A percentile compares a stretch with the other conserved stretches of the same genome.
phyloP scores from a whole-genome alignment of 73 alveolate genomes.

The Breviolum minutum region DNA sequence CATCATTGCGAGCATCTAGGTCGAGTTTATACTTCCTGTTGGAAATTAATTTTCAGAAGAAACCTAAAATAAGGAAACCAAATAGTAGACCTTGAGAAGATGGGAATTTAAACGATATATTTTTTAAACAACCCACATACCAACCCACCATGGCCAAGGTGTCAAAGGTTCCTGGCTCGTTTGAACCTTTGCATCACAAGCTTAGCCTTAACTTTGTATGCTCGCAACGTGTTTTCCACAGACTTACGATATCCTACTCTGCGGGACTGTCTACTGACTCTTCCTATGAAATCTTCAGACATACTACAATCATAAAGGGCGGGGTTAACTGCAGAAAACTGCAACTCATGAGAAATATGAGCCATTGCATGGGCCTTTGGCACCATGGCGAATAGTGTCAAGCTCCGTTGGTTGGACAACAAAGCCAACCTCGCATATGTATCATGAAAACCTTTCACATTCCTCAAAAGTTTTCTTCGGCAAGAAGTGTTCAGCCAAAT shows the following conservation, averaged over 20 bases:
- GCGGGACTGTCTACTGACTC: background rate
- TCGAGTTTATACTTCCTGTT: too few relatives aligned
- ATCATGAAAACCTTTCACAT: background rate
- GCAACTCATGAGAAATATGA: background rate
- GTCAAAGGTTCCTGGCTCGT: background rate
- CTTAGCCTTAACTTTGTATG: background rate
- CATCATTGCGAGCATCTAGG: too few relatives aligned
- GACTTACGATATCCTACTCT: background rate
- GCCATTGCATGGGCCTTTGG: background rate
- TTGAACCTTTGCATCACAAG: background rate
- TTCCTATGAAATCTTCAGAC: conserved; percentile 4
- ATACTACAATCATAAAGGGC: background rate
- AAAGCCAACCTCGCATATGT: background rate
- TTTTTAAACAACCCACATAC: too few relatives aligned
- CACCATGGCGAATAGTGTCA: conserved; percentile 5
- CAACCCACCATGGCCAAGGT: too few relatives aligned
- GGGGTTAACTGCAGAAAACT: background rate
- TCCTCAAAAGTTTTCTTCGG: background rate
- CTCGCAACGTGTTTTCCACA: background rate
- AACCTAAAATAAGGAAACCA: too few relatives aligned
- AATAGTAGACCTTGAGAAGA: too few relatives aligned
- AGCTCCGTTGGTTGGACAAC: background rate
- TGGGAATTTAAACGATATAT: too few relatives aligned
- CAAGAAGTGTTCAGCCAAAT: background rate
- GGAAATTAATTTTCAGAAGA: too few relatives aligned